Evolutionary conservation across 306 rosid species (phyloP).

Genomic region (Vicia faba): DNA sequence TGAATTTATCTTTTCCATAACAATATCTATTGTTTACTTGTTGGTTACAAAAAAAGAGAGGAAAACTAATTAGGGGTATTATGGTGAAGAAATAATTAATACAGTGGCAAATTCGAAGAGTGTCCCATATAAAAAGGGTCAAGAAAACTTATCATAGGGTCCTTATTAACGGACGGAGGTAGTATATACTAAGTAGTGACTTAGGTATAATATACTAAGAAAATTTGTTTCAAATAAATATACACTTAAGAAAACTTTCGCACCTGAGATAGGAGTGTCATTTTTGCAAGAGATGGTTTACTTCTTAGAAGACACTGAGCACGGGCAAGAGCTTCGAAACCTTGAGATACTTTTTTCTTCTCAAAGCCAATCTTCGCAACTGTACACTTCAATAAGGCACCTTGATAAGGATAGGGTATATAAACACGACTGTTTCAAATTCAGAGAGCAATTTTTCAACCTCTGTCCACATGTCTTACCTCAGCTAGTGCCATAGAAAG

Average conservation of each 20-base stretch:
- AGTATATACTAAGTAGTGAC: constrained; percentile 13
- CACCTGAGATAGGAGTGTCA: constrained; percentile 79
- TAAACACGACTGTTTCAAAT: constrained; percentile 52
- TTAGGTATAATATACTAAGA: no score
- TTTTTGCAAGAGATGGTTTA: constrained; percentile 73
- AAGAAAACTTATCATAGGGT: background rate
- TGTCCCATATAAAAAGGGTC: background rate
- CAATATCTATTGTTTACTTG: background rate
- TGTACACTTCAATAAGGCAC: constrained; percentile 95
- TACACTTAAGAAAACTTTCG: constrained; percentile 11
- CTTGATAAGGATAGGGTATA: constrained; percentile 63
- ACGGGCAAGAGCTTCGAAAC: constrained; percentile 98
- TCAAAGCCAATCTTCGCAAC: constrained; percentile 88
- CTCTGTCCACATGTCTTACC: constrained; percentile 63
- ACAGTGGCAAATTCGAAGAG: background rate
- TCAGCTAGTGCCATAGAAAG: constrained; percentile 95
- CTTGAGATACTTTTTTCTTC: constrained; percentile 89
- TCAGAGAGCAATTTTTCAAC: constrained; percentile 43
- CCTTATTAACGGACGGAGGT: background rate
- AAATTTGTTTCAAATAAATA: background rate
- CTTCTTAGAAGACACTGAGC: constrained; percentile 90
- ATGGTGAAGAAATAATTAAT: background rate
- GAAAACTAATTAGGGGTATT: background rate
- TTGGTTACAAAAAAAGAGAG: background rate
- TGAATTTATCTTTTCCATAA: background rate